Conservation (phyloP, 2,329 filamentous ascomycete species). For the Fusarium napiforme region DNA sequence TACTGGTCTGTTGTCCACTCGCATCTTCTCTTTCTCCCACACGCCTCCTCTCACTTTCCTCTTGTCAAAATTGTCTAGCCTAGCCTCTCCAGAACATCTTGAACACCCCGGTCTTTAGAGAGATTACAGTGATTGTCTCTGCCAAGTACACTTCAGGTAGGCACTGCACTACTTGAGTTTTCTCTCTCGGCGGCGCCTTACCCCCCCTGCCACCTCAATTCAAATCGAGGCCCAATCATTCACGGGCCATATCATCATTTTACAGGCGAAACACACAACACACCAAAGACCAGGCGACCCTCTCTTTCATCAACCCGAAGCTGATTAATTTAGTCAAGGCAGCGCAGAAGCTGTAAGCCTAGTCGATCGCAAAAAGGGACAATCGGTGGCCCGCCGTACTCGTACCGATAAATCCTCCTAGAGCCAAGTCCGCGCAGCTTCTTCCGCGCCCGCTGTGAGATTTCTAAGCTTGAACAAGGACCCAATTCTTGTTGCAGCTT, state of each 20-base stretch:
- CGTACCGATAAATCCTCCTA: slow-evolving; percentile 12
- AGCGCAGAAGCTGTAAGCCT: slow-evolving; percentile 12
- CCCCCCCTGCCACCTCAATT: slow-evolving; percentile 30
- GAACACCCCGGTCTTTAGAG: slow-evolving; percentile 25
- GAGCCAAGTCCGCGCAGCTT: slow-evolving; percentile 38
- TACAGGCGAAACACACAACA: slow-evolving; percentile 33
- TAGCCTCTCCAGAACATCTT: slow-evolving; percentile 30
- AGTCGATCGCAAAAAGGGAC: slow-evolving; percentile 15
- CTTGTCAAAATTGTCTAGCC: slow-evolving; percentile 29
- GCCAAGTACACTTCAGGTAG: slow-evolving; percentile 33
- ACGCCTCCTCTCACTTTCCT: slow-evolving; percentile 32
- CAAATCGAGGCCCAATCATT: slow-evolving; percentile 36
- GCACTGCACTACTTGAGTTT: slow-evolving; percentile 33
- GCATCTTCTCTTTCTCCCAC: slow-evolving; percentile 32
- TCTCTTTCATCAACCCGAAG: slow-evolving; percentile 37
- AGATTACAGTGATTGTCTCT: slow-evolving; percentile 36
- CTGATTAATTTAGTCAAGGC: slow-evolving; percentile 41
- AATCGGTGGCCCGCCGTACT: slow-evolving; percentile 22
- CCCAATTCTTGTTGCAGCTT: slow-evolving; percentile 36
- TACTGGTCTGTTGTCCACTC: slow-evolving; percentile 26
- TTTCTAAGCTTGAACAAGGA: slow-evolving; percentile 38
- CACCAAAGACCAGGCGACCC: slow-evolving; percentile 19
- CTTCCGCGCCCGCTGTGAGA: slow-evolving; percentile 40
- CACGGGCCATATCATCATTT: slow-evolving; percentile 37
- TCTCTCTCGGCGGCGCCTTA: slow-evolving; percentile 37